Evolutionary conservation across 202 grass and related monocot species (phyloP).

Genomic region (Brachypodium distachyon): DNA sequence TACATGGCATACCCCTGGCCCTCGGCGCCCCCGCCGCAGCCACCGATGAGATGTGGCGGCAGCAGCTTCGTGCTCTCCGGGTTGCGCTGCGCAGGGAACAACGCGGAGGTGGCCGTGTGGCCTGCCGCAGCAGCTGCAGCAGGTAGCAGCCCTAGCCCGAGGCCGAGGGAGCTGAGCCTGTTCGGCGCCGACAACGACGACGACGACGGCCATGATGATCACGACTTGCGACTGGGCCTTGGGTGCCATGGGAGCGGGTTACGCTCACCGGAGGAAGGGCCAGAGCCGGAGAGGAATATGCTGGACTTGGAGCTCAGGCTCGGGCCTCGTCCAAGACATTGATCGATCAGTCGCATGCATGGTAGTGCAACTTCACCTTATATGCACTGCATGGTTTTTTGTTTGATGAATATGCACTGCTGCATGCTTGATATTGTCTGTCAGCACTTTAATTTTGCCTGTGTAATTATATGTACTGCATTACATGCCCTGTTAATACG

Average conservation of each 20-base stretch:
- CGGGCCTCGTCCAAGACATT: constrained; percentile 23
- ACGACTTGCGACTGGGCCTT: constrained; percentile 15
- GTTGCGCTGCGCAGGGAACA: too few species aligned
- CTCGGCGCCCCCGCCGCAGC: neutral
- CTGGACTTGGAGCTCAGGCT: constrained; percentile 62
- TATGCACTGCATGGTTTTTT: neutral
- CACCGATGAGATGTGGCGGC: neutral
- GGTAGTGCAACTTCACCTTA: neutral
- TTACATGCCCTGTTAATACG: too few species aligned
- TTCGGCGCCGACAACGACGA: constrained; percentile 7
- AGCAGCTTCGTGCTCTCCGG: neutral
- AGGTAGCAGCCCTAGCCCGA: neutral
- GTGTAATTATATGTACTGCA: too few species aligned
- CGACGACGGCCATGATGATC: neutral
- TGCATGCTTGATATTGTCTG: neutral
- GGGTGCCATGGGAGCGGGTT: neutral
- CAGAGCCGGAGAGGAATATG: constrained; percentile 10
- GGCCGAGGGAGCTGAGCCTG: constrained; percentile 14
- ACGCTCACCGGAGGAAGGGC: neutral
- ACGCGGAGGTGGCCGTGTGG: neutral
- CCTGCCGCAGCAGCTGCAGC: too few species aligned
- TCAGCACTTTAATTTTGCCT: neutral
- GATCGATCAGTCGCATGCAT: neutral
- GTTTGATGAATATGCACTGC: too few species aligned
- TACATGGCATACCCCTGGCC: neutral